Percentiles rank a stretch among this genome's conserved stretches.
Conservation (phyloP, 192 early-diverging fungal genomes). For the Backusella mclennaniae region DNA sequence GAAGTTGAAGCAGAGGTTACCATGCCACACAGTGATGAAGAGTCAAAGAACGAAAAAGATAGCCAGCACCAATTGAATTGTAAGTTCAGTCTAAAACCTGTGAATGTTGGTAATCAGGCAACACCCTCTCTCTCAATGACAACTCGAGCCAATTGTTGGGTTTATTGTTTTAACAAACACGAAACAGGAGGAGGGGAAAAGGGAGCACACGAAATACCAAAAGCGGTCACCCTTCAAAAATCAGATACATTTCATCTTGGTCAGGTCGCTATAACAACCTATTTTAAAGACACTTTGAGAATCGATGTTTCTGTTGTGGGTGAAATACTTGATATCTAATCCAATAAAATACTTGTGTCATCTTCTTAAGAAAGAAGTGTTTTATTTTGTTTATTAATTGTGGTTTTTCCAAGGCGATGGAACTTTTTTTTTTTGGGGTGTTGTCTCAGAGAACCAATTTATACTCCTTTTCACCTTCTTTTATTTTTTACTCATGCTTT, state of each 20-base stretch:
- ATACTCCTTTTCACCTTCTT: too few species aligned
- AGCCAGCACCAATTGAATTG: background rate
- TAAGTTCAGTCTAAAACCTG: background rate
- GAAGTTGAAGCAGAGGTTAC: constrained; percentile 15
- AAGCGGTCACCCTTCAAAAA: background rate
- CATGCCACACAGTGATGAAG: background rate
- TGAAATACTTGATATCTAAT: background rate
- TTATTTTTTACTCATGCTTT: too few species aligned
- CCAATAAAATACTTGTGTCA: too few species aligned
- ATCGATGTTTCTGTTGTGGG: background rate
- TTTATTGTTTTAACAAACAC: background rate
- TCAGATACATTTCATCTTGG: background rate
- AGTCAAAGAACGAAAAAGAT: background rate
- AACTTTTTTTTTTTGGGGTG: background rate
- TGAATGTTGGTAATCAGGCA: background rate
- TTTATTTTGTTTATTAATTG: background rate
- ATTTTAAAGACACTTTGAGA: background rate
- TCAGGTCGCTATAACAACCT: background rate
- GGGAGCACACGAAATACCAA: background rate
- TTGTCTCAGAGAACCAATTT: too few species aligned
- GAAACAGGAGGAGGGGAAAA: background rate
- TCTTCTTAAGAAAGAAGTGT: background rate
- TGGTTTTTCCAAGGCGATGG: background rate
- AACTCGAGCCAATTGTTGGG: background rate
- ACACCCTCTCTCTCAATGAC: background rate